Base-by-base conservation (phyloP, 495 filamentous ascomycete genomes). In the Parathielavia hyrcaniae region DNA sequence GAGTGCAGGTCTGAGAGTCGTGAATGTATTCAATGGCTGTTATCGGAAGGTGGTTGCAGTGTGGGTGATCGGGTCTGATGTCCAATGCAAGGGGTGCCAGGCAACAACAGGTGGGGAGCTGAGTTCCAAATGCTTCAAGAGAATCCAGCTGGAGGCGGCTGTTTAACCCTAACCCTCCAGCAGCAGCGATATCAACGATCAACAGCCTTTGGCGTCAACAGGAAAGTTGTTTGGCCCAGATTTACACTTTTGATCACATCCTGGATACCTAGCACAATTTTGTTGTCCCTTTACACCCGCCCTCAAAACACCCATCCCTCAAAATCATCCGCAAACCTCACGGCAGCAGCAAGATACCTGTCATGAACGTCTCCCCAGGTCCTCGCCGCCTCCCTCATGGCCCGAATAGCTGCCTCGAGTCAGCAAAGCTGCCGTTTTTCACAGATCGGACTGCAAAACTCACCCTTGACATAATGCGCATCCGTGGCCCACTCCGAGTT, bases 341-440 rank as follows among this genome's bases (percentile, higher is more conserved):
- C 82, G 2, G 90, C 91, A 13, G 88, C 85, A 65, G 83, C 87
- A 48, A 93, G 71, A 67, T 87, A 97, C 57, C 81, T 87, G 39
- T 83, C 71, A 43, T 89, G 84, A 8, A 83, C 79, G 68, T 97
- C 90, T 14, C 88, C 85, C 91, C 93, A 98, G 2, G 90, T 90
- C 61, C 76, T 71, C 0, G 87, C 84, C 17, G 83, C 81, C 60
- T 87, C 86, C 59, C 80, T 86, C 71, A 96, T 83, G 1, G 87
- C 83, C 39, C 89, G 79, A 12, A 92, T 66, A 9, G 80, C 90
- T 79, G 55, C 43, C 23, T 4, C 23, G 5, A 12, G 54, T 72
- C 50, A 71, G 61, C 50, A 35, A 44, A 32, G 53, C 11, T 4
- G 55, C 40, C 16, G 34, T 19, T 35, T 43, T 30, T 5, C 11